Evolutionary conservation across 179 eudicot genomes (phyloP).

Genomic region (Silene noctiflora): DNA sequence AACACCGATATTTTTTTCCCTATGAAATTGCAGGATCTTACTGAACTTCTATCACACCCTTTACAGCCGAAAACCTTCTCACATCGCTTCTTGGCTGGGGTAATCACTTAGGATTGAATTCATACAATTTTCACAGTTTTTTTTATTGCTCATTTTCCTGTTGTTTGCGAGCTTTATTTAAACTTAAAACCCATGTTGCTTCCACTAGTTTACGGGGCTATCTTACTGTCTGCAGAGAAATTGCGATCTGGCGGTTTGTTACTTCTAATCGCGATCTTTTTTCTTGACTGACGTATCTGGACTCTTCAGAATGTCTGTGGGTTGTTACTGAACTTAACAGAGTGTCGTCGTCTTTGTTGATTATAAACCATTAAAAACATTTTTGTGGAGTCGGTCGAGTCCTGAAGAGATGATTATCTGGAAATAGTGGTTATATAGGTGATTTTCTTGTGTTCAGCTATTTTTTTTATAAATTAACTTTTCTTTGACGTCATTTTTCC

Average conservation of each 20-base stretch:
- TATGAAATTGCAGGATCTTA: constrained; percentile 68
- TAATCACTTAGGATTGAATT: constrained; percentile 25
- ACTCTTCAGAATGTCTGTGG: neutral
- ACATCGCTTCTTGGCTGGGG: constrained; percentile 90
- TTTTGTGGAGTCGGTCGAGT: neutral
- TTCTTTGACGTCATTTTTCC: constrained; percentile 14
- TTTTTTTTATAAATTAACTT: neutral
- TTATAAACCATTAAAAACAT: neutral
- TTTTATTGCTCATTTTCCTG: neutral
- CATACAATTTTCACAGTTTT: neutral
- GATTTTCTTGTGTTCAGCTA: neutral
- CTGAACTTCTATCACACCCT: constrained; percentile 57
- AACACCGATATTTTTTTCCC: neutral
- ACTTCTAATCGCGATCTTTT: neutral
- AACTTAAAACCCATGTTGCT: neutral
- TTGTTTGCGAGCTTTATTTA: neutral
- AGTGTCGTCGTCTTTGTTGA: neutral
- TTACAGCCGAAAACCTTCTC: constrained; percentile 89
- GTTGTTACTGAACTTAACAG: neutral
- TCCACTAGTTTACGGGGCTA: neutral
- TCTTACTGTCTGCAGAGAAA: neutral
- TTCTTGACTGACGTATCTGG: neutral
- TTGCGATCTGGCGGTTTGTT: neutral
- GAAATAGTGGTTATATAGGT: neutral
- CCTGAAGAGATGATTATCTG: neutral